Evolutionary conservation across 306 rosid species (phyloP), one percentile per base, ranked within the genome.

Genomic region (Clitoria ternatea): DNA sequence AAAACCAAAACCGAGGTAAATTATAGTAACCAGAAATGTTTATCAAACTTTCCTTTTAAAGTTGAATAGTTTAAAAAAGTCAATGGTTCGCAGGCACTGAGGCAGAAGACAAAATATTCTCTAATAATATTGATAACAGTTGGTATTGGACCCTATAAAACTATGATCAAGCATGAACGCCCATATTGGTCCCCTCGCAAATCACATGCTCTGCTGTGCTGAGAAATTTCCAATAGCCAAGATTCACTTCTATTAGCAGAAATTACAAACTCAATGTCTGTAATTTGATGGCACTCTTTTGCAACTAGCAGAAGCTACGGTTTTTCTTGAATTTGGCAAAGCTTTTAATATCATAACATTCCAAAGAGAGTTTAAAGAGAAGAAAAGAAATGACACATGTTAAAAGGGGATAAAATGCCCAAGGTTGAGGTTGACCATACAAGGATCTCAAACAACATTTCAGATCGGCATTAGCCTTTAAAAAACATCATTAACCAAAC

Each of bases 171-270:
- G 83, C 36, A 70, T 85, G 83, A 76, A 72, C 70, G 74, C 78
- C 82, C 84, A 74, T 74, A 53, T 80, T 80, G 85, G 83, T 83
- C 80, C 87, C 84, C 82, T 78, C 67, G 2, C 63, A 67, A 61
- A 71, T 76, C 84, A 79, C 84, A 79, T 83, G 87, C 73, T 77
- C 14, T 79, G 84, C 47, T 53, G 29, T 79, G 84, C 47, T 53
- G 29, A 65, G 54, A 74, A 77, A 67, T 67, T 42, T 60, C 60
- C 68, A 67, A 50, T 54, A 66, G 33, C 72, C 48, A 49, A 66
- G 20, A 65, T 40, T 66, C 66, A 74, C 27, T 74, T 69, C 61
- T 78, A 47, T 15, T 55, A 19, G 53, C 3, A 55, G 66, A 29
- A 54, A 43, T 68, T 32, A 62, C 67, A 35, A 17, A 27, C 17